Base-by-base conservation (phyloP, 2,329 filamentous ascomycete genomes). In the Epichloe aotearoae region DNA sequence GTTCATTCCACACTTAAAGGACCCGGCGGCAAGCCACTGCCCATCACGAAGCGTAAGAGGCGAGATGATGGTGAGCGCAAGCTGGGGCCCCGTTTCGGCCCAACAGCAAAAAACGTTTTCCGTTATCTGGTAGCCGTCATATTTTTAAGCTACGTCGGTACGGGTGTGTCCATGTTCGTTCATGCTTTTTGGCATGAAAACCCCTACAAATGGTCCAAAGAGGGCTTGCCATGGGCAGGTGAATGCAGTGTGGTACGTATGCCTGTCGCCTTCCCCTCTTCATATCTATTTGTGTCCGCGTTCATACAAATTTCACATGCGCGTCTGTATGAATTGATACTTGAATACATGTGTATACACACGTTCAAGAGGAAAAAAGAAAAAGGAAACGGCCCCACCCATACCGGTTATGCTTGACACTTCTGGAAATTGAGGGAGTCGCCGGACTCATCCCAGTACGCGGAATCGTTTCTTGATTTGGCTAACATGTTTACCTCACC, bases 1-100 rank as follows among this genome's bases (percentile, higher is more conserved):
- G 62, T 71, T 20, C 64, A 66, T 49, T 76, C 73, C 20, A 72
- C 66, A 34, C 67, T 78, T 56, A 82, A 76, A 49, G 90, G 90
- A n/a, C 89, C 90, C 1, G 90, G 88, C 51, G 91, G 90, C 57
- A 90, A 94, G 65, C 88, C 88, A 36, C 73, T 96, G 50, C 89
- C 88, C n/a, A 64, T 73, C 47, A 78, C 74, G 53, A 85, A 82
- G 63, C 80, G 72, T 52, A 72, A 71, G 64, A 69, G 73, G 68
- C 65, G 76, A 63, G 63, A 67, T 65, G 57, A 72, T 68, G 65
- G 69, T 66, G 60, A 71, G 67, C 62, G 69, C 46, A 67, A 68
- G 55, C 64, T 69, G 48, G 64, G 66, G 17, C 73, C 63, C 26
- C 75, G 80, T 57, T 82, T 88, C 64, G 83, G 82, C 54, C 76